Base-by-base conservation (phyloP, 148 eudicot genomes). In the Amaranthus cruentus region DNA sequence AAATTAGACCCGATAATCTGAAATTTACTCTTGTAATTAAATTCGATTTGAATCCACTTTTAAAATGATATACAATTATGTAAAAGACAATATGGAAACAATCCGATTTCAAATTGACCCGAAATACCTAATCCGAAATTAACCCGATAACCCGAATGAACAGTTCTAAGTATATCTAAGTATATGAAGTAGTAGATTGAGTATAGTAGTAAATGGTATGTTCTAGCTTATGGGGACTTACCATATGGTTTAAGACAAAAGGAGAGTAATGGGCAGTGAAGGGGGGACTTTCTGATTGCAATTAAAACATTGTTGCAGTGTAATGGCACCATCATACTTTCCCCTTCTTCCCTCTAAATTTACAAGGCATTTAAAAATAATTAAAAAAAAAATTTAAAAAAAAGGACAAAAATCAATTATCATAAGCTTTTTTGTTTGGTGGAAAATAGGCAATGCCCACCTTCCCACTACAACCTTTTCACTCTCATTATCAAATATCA, bases 211-310 rank as follows among this genome's bases (percentile, higher is more conserved):
- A 60, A 28, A 62, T 62, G 65, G 13, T 12, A 44, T 62, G 15
- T 56, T 4, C 13, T 43, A 7, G 8, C 46, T 46, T 44, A 65
- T 54, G 55, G 76, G 49, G n/a, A 61, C 9, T 51, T 74, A 52
- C 55, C 64, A 74, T n/a, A 56, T 48, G 61, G 13, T 55, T 55
- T 54, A 67, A 74, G 77, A 74, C 77, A 74, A 54, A 53, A 59
- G 28, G 9, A 7, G 69, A 73, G 14, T 11, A 73, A 50, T 62
- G 52, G 28, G 42, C 57, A 62, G 42, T 38, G 59, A 43, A 71
- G 14, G 62, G 21, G 62, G 21, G 51, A 8, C 62, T 58, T 28
- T 59, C 42, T 42, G 51, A 54, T 70, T 8, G 59, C 73, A 57
- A 42, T 46, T 46, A 71, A 71, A 55, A 12, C 72, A 69, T 69